Conservation (phyloP, 2,329 filamentous ascomycete genomes). For the Emmonsia crescens region DNA sequence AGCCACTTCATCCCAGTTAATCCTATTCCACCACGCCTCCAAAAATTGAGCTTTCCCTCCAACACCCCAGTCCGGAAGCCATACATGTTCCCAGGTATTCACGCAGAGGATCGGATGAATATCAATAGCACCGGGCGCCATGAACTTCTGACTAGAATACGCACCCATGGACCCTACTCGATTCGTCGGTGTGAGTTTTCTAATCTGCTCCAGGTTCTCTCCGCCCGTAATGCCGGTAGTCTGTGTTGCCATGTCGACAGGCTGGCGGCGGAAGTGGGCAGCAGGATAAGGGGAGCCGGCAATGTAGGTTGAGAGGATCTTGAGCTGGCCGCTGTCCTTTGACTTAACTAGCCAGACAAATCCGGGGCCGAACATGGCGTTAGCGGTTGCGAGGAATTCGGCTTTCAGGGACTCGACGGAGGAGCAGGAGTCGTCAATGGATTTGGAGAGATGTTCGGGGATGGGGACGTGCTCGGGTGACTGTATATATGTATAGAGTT, state of each 20-base stretch:
- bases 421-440: conserved; percentile 63
- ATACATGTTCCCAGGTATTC: conserved; percentile 94
- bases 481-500: conserved; percentile 12
- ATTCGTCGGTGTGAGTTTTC: conserved; percentile 10
- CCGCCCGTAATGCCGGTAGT: conserved; percentile 17
- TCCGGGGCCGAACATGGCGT: conserved; percentile 90
- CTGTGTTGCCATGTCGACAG: conserved; percentile 37
- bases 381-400: conserved; percentile 70
- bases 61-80: conserved; percentile 69
- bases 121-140: conserved; percentile 36
- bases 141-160: conserved; percentile 20
- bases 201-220: conserved; percentile 10
- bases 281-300: conserved; percentile 79
- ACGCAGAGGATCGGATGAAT: conserved; percentile 74
- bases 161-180: conserved; percentile 16
- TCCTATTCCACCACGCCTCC: conserved; percentile 72
- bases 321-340: conserved; percentile 39
- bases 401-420: conserved; percentile 70
- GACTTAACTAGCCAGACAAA: conserved; percentile 86
- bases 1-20: conserved; percentile 73
- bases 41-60: conserved; percentile 66
- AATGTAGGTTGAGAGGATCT: conserved; percentile 78
- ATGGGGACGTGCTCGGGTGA: conserved; percentile 41
- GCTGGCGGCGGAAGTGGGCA: conserved; percentile 67
- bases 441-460: conserved; percentile 44